Conservation (phyloP, 176 grass and related monocot species). For the Musa troglodytarum region DNA sequence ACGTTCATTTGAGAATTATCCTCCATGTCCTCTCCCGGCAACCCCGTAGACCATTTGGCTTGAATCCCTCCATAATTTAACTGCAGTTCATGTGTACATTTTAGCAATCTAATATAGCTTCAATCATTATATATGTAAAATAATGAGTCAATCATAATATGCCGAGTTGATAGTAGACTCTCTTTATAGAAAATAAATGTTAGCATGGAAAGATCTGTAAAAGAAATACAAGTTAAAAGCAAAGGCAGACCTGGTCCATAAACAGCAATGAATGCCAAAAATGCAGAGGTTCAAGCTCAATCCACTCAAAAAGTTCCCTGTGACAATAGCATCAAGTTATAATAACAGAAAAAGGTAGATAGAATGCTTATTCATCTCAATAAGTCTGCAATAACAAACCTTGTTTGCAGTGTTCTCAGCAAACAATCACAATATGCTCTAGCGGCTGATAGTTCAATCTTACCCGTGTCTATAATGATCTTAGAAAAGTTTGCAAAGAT, state of each 20-base stretch:
- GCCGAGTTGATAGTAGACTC: too few species aligned
- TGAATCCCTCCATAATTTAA: slow-evolving; percentile 93
- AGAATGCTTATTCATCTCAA: neutral
- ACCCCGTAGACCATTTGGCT: slow-evolving; percentile 42
- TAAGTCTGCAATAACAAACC: slow-evolving; percentile 30
- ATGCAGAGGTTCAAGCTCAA: slow-evolving; percentile 90
- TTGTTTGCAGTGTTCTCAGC: slow-evolving; percentile 90
- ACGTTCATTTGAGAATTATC: slow-evolving; percentile 63
- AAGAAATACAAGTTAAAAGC: neutral
- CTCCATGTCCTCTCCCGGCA: slow-evolving; percentile 25
- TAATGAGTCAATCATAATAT: too few species aligned
- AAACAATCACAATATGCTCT: slow-evolving; percentile 79
- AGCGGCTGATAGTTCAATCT: slow-evolving; percentile 65
- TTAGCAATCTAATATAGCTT: neutral
- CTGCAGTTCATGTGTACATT: slow-evolving; percentile 37
- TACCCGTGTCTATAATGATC: slow-evolving; percentile 98
- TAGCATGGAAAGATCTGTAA: neutral
- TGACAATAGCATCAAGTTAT: slow-evolving; percentile 10
- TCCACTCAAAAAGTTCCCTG: slow-evolving; percentile 97
- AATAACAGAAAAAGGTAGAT: neutral
- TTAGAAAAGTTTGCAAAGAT: slow-evolving; percentile 93
- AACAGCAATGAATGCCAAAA: slow-evolving; percentile 91
- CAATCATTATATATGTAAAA: neutral
- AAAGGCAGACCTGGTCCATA: slow-evolving; percentile 80
- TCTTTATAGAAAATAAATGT: neutral